Percentiles rank a stretch among this genome's conserved stretches.
These are phyloP conservation scores for Lachancea mirantina DNA, from an alignment of 805 yeast genomes.

Conservation along the genomic window DNA sequence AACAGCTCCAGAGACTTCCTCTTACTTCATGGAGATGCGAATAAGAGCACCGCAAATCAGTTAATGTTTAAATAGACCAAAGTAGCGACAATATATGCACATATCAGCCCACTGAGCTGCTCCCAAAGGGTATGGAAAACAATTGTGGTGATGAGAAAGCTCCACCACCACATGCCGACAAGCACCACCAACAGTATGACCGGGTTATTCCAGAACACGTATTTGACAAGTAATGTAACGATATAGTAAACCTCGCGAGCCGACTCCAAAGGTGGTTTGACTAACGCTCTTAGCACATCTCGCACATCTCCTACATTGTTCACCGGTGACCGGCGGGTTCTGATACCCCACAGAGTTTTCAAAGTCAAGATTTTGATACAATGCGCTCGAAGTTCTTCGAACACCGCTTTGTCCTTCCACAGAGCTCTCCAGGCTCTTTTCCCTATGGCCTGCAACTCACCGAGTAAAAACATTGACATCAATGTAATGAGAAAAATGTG, in stretches of 20 bases:
- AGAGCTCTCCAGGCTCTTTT: constrained; percentile 5
- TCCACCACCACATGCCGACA: constrained; percentile 67
- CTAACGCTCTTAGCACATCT: background rate
- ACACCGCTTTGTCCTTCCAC: background rate
- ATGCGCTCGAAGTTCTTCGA: constrained; percentile 1
- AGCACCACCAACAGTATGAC: constrained; percentile 29
- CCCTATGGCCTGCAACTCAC: constrained; percentile 39
- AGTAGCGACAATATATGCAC: constrained; percentile 43
- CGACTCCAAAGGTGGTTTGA: constrained; percentile 8
- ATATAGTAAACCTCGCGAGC: constrained; percentile 5
- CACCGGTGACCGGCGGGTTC: too few relatives aligned
- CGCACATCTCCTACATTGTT: constrained; percentile 2
- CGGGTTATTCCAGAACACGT: constrained; percentile 23
- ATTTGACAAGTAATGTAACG: constrained; percentile 3
- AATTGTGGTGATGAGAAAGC: constrained; percentile 75
- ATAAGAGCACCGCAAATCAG: constrained; percentile 3
- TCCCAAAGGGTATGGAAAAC: constrained; percentile 80
- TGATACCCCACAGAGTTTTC: too few relatives aligned
- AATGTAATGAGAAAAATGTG: constrained; percentile 66
- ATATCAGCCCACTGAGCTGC: constrained; percentile 61
- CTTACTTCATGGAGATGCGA: constrained; percentile 61
- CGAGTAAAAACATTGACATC: constrained; percentile 45
- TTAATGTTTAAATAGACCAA: constrained; percentile 11
- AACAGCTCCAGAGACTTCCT: constrained; percentile 64
- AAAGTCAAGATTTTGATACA: background rate